Base-by-base conservation (phyloP, 306 rosid genomes). In the Cucurbita moschata region DNA sequence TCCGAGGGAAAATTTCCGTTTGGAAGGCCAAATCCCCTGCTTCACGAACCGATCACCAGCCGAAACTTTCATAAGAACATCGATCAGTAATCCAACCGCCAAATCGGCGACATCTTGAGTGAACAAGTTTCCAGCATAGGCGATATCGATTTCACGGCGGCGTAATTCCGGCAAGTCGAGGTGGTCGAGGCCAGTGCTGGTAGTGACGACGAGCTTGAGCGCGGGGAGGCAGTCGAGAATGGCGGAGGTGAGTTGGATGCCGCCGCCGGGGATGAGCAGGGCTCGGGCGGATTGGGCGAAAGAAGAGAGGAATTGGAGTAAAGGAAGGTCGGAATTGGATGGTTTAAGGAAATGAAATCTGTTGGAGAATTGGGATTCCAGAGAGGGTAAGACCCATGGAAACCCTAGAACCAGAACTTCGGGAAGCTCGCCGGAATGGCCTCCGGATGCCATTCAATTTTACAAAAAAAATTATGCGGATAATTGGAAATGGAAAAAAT, bases 61-160 rank as follows among this genome's bases (percentile, higher is more conserved):
- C 0, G 86, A 79, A 8, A 89, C 55, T 60, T 75, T 84, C 47
- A 81, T 76, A 3, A 76, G 38, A 6, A 85, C 90, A 2, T 87
- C 90, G 10, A 87, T 72, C 30, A 85, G 19, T 75, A 89, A 72
- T 4, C 81, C 92, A 1, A 87, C 82, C 0, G 88, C 88, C 53
- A 75, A 1, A 50, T 87, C 88, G 1, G 92, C 90, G 4, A 79
- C 92, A 43, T 87, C 88, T 26, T 76, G 83, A 0, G 88, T 74
- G 40, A 53, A 85, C 6, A 75, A 6, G 60, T 54, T 72, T 4
- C 80, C 69, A 0, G 83, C 81, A n/a, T 46, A 62, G 56, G 87
- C 87, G 7, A 87, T 10, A 42, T 65, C 60, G 0, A 81, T 13
- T 4, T 64, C 72, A 10, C 75, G 82, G 10, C 75, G 58, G 11